phyloP scores from a whole-genome alignment of 768 basidiomycete genomes.

The Serendipita indica region DNA sequence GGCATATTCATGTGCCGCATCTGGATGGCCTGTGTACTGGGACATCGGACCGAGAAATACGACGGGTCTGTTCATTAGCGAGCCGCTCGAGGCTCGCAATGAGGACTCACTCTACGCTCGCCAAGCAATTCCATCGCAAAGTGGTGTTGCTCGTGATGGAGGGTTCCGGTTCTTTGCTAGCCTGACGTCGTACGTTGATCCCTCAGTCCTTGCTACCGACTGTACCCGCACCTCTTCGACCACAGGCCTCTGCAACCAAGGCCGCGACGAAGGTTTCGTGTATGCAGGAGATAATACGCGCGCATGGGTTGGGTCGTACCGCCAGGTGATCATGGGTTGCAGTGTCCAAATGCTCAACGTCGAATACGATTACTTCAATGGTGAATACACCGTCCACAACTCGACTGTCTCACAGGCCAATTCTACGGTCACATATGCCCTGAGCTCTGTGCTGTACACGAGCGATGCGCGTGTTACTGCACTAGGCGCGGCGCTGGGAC shows the following conservation, averaged over 20 bases:
- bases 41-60: neutral
- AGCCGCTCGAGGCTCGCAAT: neutral
- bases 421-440: neutral
- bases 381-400: neutral
- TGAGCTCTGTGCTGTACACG: neutral
- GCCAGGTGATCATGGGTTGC: neutral
- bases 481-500: neutral
- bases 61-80: neutral
- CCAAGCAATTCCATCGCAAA: neutral
- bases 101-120: neutral
- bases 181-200: constrained; percentile 1
- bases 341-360: neutral
- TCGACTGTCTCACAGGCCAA: neutral
- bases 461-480: neutral
- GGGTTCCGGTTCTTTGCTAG: neutral
- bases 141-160: neutral
- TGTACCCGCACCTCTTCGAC: neutral
- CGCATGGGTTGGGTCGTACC: neutral
- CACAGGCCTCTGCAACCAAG: neutral
- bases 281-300: neutral
- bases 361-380: constrained; percentile 2
- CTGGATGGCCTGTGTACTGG: neutral
- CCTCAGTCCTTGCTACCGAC: neutral
- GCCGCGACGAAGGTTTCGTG: neutral
- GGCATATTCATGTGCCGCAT: neutral